Percentiles rank a stretch among this genome's conserved stretches.
Conservation (phyloP, 2,329 filamentous ascomycete species). For the Fusarium sp. region DNA sequence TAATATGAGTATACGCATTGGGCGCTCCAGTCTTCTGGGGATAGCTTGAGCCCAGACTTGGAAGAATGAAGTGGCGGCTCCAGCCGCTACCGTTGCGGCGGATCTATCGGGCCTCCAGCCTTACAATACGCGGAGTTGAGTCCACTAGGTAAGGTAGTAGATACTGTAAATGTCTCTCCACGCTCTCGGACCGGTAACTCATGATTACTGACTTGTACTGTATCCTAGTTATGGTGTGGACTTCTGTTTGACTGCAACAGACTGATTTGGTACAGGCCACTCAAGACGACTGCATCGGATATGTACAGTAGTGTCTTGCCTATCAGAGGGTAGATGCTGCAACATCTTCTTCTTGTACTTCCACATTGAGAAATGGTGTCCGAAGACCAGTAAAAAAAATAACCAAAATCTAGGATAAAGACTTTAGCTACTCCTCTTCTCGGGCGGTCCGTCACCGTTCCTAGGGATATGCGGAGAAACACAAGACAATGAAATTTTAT, state of each 20-base stretch:
- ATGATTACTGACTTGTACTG: neutral
- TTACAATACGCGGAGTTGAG: constrained; percentile 10
- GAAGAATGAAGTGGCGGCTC: constrained; percentile 25
- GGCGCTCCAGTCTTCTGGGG: neutral
- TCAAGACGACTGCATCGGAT: neutral
- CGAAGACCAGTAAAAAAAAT: constrained; percentile 5
- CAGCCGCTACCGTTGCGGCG: constrained; percentile 34
- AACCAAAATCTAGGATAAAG: neutral
- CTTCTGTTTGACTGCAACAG: neutral
- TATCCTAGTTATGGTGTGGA: neutral
- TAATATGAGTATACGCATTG: neutral
- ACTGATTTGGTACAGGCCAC: neutral
- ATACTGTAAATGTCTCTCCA: neutral
- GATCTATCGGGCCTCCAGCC: constrained; percentile 31
- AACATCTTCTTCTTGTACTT: neutral
- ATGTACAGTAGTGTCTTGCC: neutral
- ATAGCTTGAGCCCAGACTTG: constrained; percentile 1
- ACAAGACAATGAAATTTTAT: constrained; percentile 18
- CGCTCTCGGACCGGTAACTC: neutral
- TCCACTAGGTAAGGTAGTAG: neutral
- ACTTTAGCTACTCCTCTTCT: neutral
- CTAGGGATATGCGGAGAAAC: constrained; percentile 17
- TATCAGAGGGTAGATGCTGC: neutral
- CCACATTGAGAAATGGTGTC: constrained; percentile 14
- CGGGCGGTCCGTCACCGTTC: constrained; percentile 22